phyloP scores from a whole-genome alignment of 2,329 filamentous ascomycete species.

The Pseudonectria buxi region DNA sequence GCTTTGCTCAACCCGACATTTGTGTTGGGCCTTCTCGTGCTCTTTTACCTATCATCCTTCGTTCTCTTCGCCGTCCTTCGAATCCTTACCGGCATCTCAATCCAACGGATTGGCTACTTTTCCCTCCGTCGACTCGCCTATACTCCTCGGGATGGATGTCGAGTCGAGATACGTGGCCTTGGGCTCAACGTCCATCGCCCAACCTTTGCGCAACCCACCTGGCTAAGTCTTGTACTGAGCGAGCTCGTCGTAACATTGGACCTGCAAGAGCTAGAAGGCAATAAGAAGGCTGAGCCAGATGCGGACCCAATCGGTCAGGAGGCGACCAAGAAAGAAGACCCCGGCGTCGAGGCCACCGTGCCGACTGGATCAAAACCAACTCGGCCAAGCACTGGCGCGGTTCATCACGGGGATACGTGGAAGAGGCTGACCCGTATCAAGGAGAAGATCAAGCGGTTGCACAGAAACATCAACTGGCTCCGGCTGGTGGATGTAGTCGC shows the following conservation, averaged over 20 bases:
- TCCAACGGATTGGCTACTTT: constrained; percentile 89
- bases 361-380: constrained; percentile 10
- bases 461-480: constrained; percentile 82
- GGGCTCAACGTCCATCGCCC: constrained; percentile 85
- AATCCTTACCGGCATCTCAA: constrained; percentile 87
- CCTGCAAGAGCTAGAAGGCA: constrained; percentile 55
- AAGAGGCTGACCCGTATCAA: constrained; percentile 70
- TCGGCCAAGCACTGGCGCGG: constrained; percentile 7
- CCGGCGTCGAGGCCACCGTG: constrained; percentile 20
- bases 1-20: constrained; percentile 70
- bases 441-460: constrained; percentile 77
- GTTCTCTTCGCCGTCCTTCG: constrained; percentile 88
- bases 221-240: constrained; percentile 82
- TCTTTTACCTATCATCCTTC: constrained; percentile 86
- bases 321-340: constrained; percentile 17
- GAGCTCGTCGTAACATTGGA: constrained; percentile 83
- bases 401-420: constrained; percentile 67
- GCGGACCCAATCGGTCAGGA: constrained; percentile 22
- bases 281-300: constrained; percentile 28
- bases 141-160: constrained; percentile 79
- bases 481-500: constrained; percentile 84
- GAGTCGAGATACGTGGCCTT: constrained; percentile 81
- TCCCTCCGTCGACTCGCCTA: constrained; percentile 88
- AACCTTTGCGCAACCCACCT: constrained; percentile 94
- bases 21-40: constrained; percentile 74